phyloP scores from a whole-genome alignment of 2,329 filamentous ascomycete genomes.

The Keithomyces neogunnii region DNA sequence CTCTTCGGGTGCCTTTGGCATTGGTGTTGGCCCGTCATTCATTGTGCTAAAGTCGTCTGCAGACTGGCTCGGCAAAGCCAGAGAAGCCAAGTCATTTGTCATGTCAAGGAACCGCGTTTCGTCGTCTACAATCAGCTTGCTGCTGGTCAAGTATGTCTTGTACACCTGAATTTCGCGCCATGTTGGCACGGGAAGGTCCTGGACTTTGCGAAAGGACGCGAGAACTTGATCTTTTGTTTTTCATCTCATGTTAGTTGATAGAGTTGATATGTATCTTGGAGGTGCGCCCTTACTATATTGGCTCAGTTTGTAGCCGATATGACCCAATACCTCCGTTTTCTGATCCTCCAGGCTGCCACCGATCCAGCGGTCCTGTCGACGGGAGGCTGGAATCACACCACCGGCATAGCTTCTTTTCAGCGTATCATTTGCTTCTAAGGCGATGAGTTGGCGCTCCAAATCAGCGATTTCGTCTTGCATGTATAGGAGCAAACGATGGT shows the following conservation, averaged over 20 bases:
- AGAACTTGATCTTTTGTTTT: constrained; percentile 55
- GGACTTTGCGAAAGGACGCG: constrained; percentile 46
- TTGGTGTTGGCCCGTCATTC: constrained; percentile 15
- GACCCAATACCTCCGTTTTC: constrained; percentile 50
- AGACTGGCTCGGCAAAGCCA: constrained; percentile 9
- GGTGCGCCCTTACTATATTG: constrained; percentile 52
- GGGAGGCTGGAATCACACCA: constrained; percentile 47
- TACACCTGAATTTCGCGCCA: constrained; percentile 37
- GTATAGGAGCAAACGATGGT: constrained; percentile 73
- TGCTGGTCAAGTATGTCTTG: constrained; percentile 45
- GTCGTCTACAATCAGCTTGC: constrained; percentile 45
- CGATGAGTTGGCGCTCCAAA: constrained; percentile 68
- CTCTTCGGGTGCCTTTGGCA: constrained; percentile 11
- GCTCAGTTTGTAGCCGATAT: constrained; percentile 56
- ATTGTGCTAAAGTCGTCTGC: constrained; percentile 6
- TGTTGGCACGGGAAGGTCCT: constrained; percentile 39
- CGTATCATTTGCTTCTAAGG: constrained; percentile 54
- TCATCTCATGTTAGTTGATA: constrained; percentile 7
- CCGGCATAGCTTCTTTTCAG: constrained; percentile 33
- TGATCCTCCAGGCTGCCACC: constrained; percentile 51
- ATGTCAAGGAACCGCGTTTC: constrained; percentile 54
- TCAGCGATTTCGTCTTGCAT: constrained; percentile 79
- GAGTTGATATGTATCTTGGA: neutral
- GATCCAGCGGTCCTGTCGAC: constrained; percentile 45
- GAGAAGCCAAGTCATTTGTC: constrained; percentile 44